A percentile compares a stretch with the other conserved stretches of the same genome.
phyloP scores from a whole-genome alignment of 768 basidiomycete genomes.

The Dendrothele bispora region DNA sequence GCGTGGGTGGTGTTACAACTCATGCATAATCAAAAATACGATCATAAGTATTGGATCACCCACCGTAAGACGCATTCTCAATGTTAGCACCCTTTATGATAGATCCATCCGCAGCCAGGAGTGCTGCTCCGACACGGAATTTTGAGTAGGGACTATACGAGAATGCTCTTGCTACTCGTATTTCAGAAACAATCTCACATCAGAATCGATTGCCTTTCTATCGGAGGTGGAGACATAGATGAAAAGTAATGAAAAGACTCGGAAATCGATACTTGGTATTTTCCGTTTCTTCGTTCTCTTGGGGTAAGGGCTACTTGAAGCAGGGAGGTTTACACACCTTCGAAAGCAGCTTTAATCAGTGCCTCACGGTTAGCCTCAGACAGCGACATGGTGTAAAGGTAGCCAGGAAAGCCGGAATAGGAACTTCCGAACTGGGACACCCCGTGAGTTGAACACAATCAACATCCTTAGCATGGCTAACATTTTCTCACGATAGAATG shows the following conservation, averaged over 20 bases:
- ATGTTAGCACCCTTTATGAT: constrained; percentile 88
- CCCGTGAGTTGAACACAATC: constrained; percentile 8
- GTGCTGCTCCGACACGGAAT: constrained; percentile 89
- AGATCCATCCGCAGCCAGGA: constrained; percentile 66
- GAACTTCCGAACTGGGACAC: too few species aligned
- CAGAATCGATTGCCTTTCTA: too few species aligned
- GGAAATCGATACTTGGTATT: background rate
- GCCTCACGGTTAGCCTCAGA: constrained; percentile 32
- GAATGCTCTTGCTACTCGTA: constrained; percentile 71
- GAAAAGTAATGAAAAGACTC: too few species aligned
- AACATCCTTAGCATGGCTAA: background rate
- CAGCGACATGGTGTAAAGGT: too few species aligned
- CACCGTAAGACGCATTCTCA: constrained; percentile 93
- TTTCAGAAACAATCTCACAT: too few species aligned
- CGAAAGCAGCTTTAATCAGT: constrained; percentile 57
- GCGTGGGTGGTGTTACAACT: too few species aligned
- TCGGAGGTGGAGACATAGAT: constrained; percentile 5
- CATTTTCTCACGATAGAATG: background rate
- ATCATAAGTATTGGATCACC: too few species aligned
- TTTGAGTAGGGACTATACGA: constrained; percentile 87
- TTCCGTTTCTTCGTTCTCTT: too few species aligned
- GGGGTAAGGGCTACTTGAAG: too few species aligned
- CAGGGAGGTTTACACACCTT: constrained; percentile 45
- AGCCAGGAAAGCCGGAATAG: too few species aligned
- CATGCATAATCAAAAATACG: background rate